A percentile compares a stretch with the other conserved stretches of the same genome.
phyloP scores from a whole-genome alignment of 2,329 filamentous ascomycete species.

The Aquanectria penicillioides region DNA sequence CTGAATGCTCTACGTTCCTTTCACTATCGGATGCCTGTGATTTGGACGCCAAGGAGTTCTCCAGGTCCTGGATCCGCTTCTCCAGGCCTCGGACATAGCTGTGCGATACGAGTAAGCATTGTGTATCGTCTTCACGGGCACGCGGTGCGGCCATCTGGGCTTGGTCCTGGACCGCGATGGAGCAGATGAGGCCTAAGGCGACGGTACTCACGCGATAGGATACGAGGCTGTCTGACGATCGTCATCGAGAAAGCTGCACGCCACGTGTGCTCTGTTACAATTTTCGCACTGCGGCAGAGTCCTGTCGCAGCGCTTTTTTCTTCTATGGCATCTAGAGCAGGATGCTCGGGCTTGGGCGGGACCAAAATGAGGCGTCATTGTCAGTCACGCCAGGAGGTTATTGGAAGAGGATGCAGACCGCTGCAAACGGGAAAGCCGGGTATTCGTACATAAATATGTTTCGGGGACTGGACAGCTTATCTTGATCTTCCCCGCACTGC shows the following conservation, averaged over 20 bases:
- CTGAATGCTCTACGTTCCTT: too few relatives aligned
- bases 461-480: too few relatives aligned
- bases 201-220: conserved; percentile 49
- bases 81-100: conserved; percentile 49
- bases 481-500: too few relatives aligned
- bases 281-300: conserved; percentile 51
- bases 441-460: too few relatives aligned
- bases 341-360: conserved; percentile 37
- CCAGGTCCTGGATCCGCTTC: conserved; percentile 32
- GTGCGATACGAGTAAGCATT: background rate
- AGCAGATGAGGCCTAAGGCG: background rate
- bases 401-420: too few relatives aligned
- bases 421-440: too few relatives aligned
- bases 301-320: conserved; percentile 56
- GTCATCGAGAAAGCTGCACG: conserved; percentile 54
- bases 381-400: too few relatives aligned
- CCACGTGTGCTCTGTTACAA: conserved; percentile 48
- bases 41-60: conserved; percentile 16
- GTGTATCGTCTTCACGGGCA: background rate
- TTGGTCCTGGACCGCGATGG: too few relatives aligned
- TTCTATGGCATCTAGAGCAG: conserved; percentile 52
- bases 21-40: background rate
- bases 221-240: conserved; percentile 51
- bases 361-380: conserved; percentile 9
- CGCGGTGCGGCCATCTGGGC: too few relatives aligned